Conservation (phyloP, 2,329 filamentous ascomycete genomes). For the Colletotrichum noveboracense region DNA sequence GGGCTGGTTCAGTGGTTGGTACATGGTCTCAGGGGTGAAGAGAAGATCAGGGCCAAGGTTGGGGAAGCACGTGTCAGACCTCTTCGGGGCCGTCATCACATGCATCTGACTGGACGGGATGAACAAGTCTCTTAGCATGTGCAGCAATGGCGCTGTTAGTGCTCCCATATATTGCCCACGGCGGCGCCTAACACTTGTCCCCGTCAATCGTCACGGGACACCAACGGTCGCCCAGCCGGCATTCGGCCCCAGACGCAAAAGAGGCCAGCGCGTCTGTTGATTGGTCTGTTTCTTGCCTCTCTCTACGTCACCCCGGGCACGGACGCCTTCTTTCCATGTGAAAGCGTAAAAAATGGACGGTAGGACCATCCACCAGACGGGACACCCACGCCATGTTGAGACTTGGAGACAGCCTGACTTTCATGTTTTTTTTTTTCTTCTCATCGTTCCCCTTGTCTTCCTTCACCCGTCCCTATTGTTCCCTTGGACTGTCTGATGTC, state of each 20-base stretch:
- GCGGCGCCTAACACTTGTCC: background rate
- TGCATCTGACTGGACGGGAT: constrained; percentile 18
- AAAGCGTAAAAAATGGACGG: background rate
- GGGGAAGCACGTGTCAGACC: constrained; percentile 24
- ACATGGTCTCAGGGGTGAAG: background rate
- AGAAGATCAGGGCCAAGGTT: constrained; percentile 5
- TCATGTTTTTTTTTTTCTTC: background rate
- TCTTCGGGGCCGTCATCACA: constrained; percentile 19
- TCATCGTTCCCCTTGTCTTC: background rate
- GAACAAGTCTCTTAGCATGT: constrained; percentile 1
- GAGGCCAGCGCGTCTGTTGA: background rate
- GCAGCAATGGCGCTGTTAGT: background rate
- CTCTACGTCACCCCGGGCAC: constrained; percentile 14
- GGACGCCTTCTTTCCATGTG: constrained; percentile 15
- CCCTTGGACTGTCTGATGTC: background rate
- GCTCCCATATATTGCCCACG: background rate
- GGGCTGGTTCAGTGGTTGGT: background rate
- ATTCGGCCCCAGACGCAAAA: constrained; percentile 22
- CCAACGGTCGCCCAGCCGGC: constrained; percentile 12
- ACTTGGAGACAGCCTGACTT: background rate
- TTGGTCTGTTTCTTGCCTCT: background rate
- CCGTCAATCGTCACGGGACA: background rate
- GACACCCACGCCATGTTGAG: background rate
- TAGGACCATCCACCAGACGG: background rate
- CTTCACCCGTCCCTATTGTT: background rate